Conservation (phyloP, 257 asterid genomes). For the Scutellaria barbata region DNA sequence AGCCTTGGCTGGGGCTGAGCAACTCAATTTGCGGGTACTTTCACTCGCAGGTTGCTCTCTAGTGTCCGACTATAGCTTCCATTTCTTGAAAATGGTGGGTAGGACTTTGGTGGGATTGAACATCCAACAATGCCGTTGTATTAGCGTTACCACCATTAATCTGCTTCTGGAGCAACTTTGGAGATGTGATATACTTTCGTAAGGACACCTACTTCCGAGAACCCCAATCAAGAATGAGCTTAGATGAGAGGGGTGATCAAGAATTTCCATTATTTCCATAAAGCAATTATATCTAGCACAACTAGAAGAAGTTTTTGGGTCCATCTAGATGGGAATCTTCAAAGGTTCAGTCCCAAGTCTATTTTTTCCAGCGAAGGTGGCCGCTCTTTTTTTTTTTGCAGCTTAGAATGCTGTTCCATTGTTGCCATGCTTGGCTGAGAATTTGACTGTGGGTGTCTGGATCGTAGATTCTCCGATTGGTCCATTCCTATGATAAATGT, state of each 20-base stretch:
- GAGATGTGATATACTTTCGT: conserved; percentile 86
- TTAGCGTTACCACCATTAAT: conserved; percentile 49
- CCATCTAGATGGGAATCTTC: conserved; percentile 44
- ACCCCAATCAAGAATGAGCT: too few relatives aligned
- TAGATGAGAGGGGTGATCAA: neutral
- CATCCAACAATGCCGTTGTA: conserved; percentile 70
- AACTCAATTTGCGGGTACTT: conserved; percentile 58
- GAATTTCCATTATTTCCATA: conserved; percentile 34
- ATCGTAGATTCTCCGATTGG: conserved; percentile 43
- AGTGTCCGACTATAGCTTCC: conserved; percentile 63
- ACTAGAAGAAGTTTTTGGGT: conserved; percentile 52
- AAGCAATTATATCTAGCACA: conserved; percentile 35
- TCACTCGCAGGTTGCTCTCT: conserved; percentile 69
- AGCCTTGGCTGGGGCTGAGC: conserved; percentile 57
- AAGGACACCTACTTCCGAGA: conserved; percentile 23
- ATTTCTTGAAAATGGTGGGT: conserved; percentile 58
- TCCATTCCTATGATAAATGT: conserved; percentile 41
- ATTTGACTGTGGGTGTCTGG: conserved; percentile 46
- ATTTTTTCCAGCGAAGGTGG: conserved; percentile 67
- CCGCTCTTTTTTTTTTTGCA: conserved; percentile 58
- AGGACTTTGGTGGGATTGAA: conserved; percentile 64
- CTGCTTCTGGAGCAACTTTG: conserved; percentile 66
- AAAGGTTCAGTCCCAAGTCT: conserved; percentile 40
- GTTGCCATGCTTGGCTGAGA: conserved; percentile 52
- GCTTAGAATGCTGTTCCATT: conserved; percentile 43